These are phyloP conservation scores for Entrophospora sp. DNA, from an alignment of 192 early-diverging fungal species.

Conservation along the genomic window DNA sequence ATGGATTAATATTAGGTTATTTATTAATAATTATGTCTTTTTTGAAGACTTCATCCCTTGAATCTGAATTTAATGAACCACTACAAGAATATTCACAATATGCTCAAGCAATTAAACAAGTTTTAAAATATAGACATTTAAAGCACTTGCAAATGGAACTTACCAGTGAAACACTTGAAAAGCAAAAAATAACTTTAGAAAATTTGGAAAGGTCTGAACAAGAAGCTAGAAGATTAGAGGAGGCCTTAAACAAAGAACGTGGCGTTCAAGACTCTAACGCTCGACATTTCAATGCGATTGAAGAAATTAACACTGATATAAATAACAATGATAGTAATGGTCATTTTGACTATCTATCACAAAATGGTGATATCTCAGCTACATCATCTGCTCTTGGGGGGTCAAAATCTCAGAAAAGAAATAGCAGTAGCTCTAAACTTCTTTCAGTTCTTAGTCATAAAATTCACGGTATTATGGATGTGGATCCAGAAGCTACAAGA, in stretches of 20 bases:
- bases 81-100: slow-evolving; percentile 88
- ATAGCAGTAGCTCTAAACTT: slow-evolving; percentile 39
- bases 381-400: too few relatives aligned
- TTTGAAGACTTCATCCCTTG: slow-evolving; percentile 49
- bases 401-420: slow-evolving; percentile 23
- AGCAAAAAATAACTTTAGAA: slow-evolving; percentile 59
- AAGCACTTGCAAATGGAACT: slow-evolving; percentile 80
- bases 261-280: background rate
- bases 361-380: slow-evolving; percentile 12
- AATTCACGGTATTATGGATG: slow-evolving; percentile 90
- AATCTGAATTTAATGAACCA: slow-evolving; percentile 72
- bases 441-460: slow-evolving; percentile 57
- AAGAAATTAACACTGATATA: background rate
- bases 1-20: background rate
- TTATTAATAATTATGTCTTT: background rate
- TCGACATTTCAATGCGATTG: too few relatives aligned
- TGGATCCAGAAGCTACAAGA: slow-evolving; percentile 83
- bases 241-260: slow-evolving; percentile 48
- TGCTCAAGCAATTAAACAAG: slow-evolving; percentile 75
- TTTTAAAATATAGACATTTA: slow-evolving; percentile 75
- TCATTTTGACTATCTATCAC: slow-evolving; percentile 21
- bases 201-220: slow-evolving; percentile 54
- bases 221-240: slow-evolving; percentile 63
- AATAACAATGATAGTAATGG: slow-evolving; percentile 3
- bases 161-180: slow-evolving; percentile 61